Percentiles rank a stretch among this genome's conserved stretches.
These are phyloP conservation scores for Leishmania tarentolae DNA, from an alignment of 208 protist species.

Conservation along the genomic window DNA sequence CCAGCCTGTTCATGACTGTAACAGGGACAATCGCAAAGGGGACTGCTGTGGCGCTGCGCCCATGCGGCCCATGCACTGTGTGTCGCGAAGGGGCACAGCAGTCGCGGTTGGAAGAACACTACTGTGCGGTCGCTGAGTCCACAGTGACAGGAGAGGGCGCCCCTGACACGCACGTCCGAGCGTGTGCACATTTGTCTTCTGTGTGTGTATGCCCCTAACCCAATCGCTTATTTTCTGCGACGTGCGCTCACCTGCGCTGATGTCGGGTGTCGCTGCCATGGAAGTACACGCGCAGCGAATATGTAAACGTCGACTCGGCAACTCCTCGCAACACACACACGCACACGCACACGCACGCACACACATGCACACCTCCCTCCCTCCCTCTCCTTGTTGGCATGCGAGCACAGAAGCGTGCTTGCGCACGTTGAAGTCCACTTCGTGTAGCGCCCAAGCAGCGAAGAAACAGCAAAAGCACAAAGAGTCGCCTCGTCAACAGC, in stretches of 20 bases:
- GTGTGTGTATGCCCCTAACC: not conserved
- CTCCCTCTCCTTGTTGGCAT: not conserved
- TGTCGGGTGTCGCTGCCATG: no score
- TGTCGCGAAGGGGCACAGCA: not conserved
- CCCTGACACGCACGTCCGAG: not conserved
- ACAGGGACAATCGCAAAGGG: not conserved
- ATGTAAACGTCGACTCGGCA: no score
- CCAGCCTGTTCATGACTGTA: not conserved
- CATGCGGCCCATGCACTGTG: not conserved
- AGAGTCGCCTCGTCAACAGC: not conserved
- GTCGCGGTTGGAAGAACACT: not conserved
- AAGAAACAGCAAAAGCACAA: not conserved
- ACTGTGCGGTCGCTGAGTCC: not conserved
- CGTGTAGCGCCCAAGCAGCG: not conserved
- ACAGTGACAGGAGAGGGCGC: not conserved
- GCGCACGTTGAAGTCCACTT: not conserved
- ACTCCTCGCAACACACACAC: no score
- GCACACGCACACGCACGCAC: no score
- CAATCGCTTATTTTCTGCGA: not conserved
- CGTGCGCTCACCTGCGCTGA: not conserved
- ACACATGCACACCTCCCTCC: no score
- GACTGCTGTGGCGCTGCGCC: not conserved
- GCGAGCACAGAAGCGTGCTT: not conserved
- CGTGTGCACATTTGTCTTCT: not conserved
- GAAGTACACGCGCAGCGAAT: no score